phyloP scores from a whole-genome alignment of 2,329 filamentous ascomycete genomes.

The Xylariaceae sp. region DNA sequence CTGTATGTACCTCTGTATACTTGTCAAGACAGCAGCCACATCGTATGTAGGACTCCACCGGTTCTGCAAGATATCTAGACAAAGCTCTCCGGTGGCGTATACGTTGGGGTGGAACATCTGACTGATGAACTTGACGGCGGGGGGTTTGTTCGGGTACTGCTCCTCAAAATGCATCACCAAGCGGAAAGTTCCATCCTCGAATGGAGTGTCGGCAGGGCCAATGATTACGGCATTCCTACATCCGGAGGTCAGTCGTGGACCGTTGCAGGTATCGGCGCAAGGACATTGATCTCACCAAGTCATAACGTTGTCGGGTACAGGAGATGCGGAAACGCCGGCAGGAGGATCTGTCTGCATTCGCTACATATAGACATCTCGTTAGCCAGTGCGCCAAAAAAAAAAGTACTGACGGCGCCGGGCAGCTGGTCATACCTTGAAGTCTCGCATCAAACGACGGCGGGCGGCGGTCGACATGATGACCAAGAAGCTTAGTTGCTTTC shows the following conservation, averaged over 20 bases:
- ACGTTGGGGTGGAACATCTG: conserved; percentile 99
- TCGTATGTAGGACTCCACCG: conserved; percentile 99
- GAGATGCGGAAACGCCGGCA: conserved; percentile 93
- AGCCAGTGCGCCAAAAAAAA: conserved; percentile 21
- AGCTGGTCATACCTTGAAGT: conserved; percentile 80
- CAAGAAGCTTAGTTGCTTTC: neutral
- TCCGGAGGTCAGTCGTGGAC: conserved; percentile 36
- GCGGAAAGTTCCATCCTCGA: conserved; percentile 96
- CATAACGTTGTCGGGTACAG: conserved; percentile 96
- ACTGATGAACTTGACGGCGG: conserved; percentile 97
- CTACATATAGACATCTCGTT: conserved; percentile 53
- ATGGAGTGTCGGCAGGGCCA: conserved; percentile 93
- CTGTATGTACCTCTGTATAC: conserved; percentile 82
- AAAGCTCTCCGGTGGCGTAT: conserved; percentile 95
- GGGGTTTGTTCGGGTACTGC: conserved; percentile 98
- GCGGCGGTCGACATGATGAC: conserved; percentile 86
- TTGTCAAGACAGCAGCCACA: conserved; percentile 94
- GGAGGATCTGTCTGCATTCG: conserved; percentile 99
- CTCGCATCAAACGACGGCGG: conserved; percentile 95
- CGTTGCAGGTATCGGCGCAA: conserved; percentile 11
- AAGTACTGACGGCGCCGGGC: conserved; percentile 14
- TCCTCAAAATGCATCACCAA: conserved; percentile 99
- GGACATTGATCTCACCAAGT: conserved; percentile 71
- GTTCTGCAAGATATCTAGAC: conserved; percentile 96
- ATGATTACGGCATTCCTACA: conserved; percentile 97